Base-by-base conservation (phyloP, 2,329 filamentous ascomycete species). In the Fusarium annulatum region DNA sequence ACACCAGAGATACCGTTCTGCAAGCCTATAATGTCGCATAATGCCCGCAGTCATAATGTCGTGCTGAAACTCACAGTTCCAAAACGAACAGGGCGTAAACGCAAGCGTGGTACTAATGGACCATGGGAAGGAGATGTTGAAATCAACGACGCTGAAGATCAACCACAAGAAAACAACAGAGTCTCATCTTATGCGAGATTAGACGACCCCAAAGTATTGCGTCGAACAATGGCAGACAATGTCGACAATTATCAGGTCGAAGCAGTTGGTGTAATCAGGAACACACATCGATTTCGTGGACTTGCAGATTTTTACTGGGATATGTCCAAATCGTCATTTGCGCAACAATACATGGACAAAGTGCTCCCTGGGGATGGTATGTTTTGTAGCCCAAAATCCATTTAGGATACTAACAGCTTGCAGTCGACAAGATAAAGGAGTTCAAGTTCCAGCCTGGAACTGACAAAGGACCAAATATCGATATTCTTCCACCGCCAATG, bases 281-380 rank as follows among this genome's bases (percentile, higher is more conserved):
- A 94, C 75, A 96, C 93, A 2, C 95, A 98, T 85, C 90, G 96
- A 42, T 99, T 97, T 82, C 90, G 96, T 80, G 91, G 91, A 88
- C 87, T 97, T 73, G 92, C 94, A 14, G 96, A 98, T 82, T 97
- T 97, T 78, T 94, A 97, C 78, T 96, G 92, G 82, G 90, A 93
- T 28, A 91, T 92, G 57, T 87, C 87, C 19, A 87, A 88, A 41
- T 92, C 92, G 51, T 84, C 88, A 0, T 94, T 97, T 80, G 90
- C 95, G 77, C 87, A 87, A 38, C 89, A 91, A 67, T 90, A 98
- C 64, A 88, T 89, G 59, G 87, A 95, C 6, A 89, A 92, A 61
- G 86, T 97, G 33, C 83, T 96, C 11, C 89, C 92, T 4, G 91
- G 93, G 70, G 88, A 94, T 72, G 91, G 93, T 94, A 84, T 52